These are phyloP conservation scores for Suhomyces bolitotheri DNA, from an alignment of 1,139 yeast species.

Conservation along the genomic window DNA sequence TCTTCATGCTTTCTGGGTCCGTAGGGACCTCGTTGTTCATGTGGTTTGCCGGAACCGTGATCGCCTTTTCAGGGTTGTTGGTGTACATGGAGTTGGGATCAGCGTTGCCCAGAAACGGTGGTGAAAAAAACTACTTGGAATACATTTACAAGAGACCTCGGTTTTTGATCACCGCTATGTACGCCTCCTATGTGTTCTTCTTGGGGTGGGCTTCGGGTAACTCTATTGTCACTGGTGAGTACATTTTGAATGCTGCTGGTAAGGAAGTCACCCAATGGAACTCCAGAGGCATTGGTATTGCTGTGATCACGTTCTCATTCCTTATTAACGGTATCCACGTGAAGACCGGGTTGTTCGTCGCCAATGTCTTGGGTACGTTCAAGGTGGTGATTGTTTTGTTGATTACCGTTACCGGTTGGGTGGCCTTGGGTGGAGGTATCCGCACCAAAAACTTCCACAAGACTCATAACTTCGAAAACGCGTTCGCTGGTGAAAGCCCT, in stretches of 20 bases:
- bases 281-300: slow-evolving; percentile 73
- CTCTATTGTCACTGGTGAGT: slow-evolving; percentile 52
- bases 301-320: slow-evolving; percentile 71
- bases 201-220: slow-evolving; percentile 88
- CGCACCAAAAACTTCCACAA: slow-evolving; percentile 47
- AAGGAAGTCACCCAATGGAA: slow-evolving; percentile 70
- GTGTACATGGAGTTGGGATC: slow-evolving; percentile 86
- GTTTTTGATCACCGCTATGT: slow-evolving; percentile 70
- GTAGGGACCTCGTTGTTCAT: slow-evolving; percentile 71
- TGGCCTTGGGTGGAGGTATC: slow-evolving; percentile 72
- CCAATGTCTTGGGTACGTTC: slow-evolving; percentile 69
- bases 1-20: slow-evolving; percentile 66
- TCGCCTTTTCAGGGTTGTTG: slow-evolving; percentile 71
- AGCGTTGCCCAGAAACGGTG: slow-evolving; percentile 83
- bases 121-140: slow-evolving; percentile 82
- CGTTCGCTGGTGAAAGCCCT: slow-evolving; percentile 62
- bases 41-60: slow-evolving; percentile 77
- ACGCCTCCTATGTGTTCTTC: slow-evolving; percentile 72
- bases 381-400: slow-evolving; percentile 67
- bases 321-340: slow-evolving; percentile 62
- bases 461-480: slow-evolving; percentile 61
- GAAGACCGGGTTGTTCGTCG: slow-evolving; percentile 65
- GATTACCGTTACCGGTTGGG: slow-evolving; percentile 78
- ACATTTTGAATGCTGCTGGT: slow-evolving; percentile 67
- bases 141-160: slow-evolving; percentile 68